Evolutionary conservation across 1,284 basidiomycete genomes (phyloP).

Genomic region (Microbotryomycetes sp.): DNA sequence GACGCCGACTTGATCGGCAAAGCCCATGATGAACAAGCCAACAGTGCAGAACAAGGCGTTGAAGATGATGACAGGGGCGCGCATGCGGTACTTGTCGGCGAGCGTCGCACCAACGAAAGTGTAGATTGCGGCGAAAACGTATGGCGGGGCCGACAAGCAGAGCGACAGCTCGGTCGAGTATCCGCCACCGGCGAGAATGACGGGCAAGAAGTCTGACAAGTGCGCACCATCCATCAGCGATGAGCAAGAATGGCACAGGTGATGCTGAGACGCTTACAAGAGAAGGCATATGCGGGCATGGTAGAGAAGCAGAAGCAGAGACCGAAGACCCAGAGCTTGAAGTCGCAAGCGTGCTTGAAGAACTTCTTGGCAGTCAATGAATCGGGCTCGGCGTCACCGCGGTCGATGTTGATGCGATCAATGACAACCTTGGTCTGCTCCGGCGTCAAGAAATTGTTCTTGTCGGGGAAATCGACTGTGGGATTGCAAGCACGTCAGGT

Average conservation of each 20-base stretch:
- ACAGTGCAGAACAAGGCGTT: conserved; percentile 39
- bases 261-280: background rate
- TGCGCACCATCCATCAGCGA: conserved; percentile 10
- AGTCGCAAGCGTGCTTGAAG: conserved; percentile 39
- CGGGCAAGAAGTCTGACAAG: conserved; percentile 41
- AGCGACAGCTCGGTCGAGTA: conserved; percentile 39
- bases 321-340: conserved; percentile 45
- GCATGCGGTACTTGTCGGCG: conserved; percentile 40
- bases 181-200: conserved; percentile 43
- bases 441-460: conserved; percentile 43
- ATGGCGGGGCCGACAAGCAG: conserved; percentile 44
- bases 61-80: conserved; percentile 40
- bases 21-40: conserved; percentile 42
- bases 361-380: conserved; percentile 40
- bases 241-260: background rate
- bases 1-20: conserved; percentile 33
- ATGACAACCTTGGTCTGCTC: conserved; percentile 42
- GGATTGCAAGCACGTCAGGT: conserved; percentile 3
- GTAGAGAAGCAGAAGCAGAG: conserved; percentile 39
- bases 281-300: conserved; percentile 28
- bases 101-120: conserved; percentile 39
- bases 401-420: conserved; percentile 44
- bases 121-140: conserved; percentile 38
- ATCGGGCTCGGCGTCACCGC: conserved; percentile 44
- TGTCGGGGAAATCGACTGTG: conserved; percentile 46